Percentiles rank a stretch among this genome's conserved stretches.
phyloP scores from a whole-genome alignment of 169 alveolate genomes.

The Eimeria brunetti region DNA sequence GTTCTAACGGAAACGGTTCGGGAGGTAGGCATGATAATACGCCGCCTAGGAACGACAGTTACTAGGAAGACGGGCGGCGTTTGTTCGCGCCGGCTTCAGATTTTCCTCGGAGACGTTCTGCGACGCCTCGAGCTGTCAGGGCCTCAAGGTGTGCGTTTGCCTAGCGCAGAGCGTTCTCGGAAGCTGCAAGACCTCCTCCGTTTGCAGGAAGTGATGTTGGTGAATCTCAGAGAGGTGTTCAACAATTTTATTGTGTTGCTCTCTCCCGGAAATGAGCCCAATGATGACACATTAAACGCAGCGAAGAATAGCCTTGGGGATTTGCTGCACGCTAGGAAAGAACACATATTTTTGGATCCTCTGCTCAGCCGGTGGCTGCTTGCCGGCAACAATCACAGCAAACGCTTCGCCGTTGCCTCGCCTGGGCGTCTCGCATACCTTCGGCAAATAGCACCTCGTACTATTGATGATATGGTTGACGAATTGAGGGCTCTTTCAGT shows the following conservation, averaged over 20 bases:
- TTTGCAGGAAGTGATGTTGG: conserved; percentile 3
- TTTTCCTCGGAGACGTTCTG: neutral
- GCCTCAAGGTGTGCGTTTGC: neutral
- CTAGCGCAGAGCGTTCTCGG: neutral
- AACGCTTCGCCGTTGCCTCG: conserved; percentile 6
- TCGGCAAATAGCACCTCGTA: neutral
- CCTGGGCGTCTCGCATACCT: neutral
- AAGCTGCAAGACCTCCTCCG: neutral
- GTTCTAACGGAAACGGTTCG: neutral
- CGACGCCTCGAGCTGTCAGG: conserved; percentile 22
- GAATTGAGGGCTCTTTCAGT: neutral
- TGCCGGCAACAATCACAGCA: neutral
- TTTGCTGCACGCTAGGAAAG: neutral
- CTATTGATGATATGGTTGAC: neutral
- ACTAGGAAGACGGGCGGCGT: conserved; percentile 9
- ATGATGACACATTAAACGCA: neutral
- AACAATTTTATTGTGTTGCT: neutral
- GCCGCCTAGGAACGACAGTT: conserved; percentile 8
- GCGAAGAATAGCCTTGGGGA: neutral
- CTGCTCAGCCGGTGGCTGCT: neutral
- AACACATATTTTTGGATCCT: neutral
- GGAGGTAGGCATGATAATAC: neutral
- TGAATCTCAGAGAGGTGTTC: neutral
- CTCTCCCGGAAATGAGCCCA: neutral
- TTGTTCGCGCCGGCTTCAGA: conserved; percentile 23